Percentiles rank a stretch among this genome's conserved stretches.
These are phyloP conservation scores for Ogataea corticis DNA, from an alignment of 805 yeast species.

Conservation along the genomic window DNA sequence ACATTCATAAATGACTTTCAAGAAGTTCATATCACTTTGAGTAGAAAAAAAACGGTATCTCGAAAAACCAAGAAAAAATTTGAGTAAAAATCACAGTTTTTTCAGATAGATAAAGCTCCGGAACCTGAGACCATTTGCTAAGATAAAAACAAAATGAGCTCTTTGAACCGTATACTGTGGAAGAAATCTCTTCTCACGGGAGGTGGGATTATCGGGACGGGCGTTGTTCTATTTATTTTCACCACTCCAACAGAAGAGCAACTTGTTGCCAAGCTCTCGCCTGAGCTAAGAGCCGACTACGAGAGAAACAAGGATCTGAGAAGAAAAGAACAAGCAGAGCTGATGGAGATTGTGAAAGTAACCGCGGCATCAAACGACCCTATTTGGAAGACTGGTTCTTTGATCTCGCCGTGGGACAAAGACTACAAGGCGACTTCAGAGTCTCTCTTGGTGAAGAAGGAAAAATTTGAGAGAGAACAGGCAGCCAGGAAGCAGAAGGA, in stretches of 20 bases:
- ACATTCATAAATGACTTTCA: too few species aligned
- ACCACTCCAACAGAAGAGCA: constrained; percentile 87
- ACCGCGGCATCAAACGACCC: constrained; percentile 74
- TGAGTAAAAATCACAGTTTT: neutral
- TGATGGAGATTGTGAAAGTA: constrained; percentile 63
- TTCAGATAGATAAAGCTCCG: too few species aligned
- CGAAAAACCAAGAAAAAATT: neutral
- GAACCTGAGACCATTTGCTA: neutral
- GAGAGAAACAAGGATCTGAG: constrained; percentile 63
- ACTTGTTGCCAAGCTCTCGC: constrained; percentile 69
- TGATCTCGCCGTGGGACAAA: constrained; percentile 67
- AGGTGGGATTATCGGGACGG: constrained; percentile 67
- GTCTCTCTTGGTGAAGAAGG: constrained; percentile 41
- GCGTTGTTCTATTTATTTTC: constrained; percentile 68
- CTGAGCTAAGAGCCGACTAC: constrained; percentile 78
- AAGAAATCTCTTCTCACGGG: constrained; percentile 45
- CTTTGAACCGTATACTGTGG: constrained; percentile 24
- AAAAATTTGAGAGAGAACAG: constrained; percentile 46
- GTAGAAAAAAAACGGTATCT: too few species aligned
- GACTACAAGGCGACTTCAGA: constrained; percentile 35
- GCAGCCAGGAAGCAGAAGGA: constrained; percentile 41
- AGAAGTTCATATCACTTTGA: too few species aligned
- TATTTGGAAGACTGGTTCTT: constrained; percentile 77
- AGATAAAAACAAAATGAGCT: constrained; percentile 8
- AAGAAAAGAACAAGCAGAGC: constrained; percentile 64